Conservation (phyloP, 345 rosid species). For the Salix caprea region DNA sequence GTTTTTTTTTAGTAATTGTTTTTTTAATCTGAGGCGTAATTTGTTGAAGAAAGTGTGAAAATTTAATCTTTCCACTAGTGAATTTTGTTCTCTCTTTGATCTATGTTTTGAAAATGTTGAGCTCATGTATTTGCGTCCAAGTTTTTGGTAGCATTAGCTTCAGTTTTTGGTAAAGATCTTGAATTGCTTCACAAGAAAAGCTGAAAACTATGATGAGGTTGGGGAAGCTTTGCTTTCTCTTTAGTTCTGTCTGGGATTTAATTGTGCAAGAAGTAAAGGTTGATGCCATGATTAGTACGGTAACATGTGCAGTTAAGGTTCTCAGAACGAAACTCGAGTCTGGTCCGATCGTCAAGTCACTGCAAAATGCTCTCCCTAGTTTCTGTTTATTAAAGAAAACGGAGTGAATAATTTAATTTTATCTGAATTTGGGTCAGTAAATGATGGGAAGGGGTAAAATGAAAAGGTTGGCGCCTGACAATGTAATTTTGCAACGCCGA, state of each 20-base stretch:
- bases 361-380: conserved; percentile 12
- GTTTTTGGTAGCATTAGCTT: not conserved
- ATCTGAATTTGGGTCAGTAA: not conserved
- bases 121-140: not conserved
- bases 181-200: not conserved
- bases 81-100: not conserved
- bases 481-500: not conserved
- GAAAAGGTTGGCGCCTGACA: not conserved
- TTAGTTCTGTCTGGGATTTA: conserved; percentile 6
- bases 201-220: not conserved
- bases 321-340: not conserved
- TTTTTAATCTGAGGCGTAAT: not conserved
- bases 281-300: not conserved
- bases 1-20: not conserved
- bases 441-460: not conserved
- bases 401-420: not conserved
- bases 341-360: conserved; percentile 14
- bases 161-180: not conserved
- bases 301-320: not conserved
- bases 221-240: not conserved
- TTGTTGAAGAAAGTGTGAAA: conserved; percentile 31
- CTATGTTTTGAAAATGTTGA: not conserved
- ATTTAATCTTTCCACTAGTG: conserved; percentile 4
- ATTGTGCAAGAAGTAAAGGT: conserved; percentile 32
- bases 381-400: not conserved